Evolutionary conservation across 192 early-diverging fungal species (phyloP).

Genomic region (Coemansia sp.): DNA sequence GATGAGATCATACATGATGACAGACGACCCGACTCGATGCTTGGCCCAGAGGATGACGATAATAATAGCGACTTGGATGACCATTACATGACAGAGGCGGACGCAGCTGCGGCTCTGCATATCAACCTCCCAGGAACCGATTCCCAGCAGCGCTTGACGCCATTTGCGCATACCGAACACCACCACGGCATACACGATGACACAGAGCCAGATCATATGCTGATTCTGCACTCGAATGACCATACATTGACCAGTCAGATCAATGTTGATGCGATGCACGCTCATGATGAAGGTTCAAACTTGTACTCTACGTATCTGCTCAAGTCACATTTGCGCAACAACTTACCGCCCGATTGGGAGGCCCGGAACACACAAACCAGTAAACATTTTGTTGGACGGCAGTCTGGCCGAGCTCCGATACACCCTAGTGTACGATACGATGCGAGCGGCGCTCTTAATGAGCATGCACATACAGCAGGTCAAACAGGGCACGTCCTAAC

Average conservation of each 20-base stretch:
- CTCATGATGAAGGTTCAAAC: constrained; percentile 16
- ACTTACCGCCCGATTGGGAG: constrained; percentile 15
- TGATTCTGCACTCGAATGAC: not conserved
- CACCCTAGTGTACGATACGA: not conserved
- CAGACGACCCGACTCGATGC: not conserved
- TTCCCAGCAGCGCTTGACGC: not conserved
- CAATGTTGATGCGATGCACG: not conserved
- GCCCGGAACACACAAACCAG: constrained; percentile 3
- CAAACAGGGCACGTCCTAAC: not conserved
- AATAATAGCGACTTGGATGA: not conserved
- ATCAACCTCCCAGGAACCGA: not conserved
- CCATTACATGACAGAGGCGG: not conserved
- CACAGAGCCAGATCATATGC: not conserved
- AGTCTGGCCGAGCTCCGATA: constrained; percentile 14
- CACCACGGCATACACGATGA: not conserved
- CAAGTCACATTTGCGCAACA: constrained; percentile 52
- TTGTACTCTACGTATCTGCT: constrained; percentile 51
- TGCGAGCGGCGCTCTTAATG: not conserved
- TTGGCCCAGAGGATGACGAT: constrained; percentile 1
- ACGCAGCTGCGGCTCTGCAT: constrained; percentile 1
- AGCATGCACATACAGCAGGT: not conserved
- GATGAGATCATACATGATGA: not conserved
- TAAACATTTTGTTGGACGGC: constrained; percentile 13
- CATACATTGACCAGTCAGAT: not conserved
- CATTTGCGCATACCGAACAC: not conserved